A percentile compares a stretch with the other conserved stretches of the same genome.
Evolutionary conservation across 768 basidiomycete species (phyloP).

Genomic region (Hydnum rufescens): DNA sequence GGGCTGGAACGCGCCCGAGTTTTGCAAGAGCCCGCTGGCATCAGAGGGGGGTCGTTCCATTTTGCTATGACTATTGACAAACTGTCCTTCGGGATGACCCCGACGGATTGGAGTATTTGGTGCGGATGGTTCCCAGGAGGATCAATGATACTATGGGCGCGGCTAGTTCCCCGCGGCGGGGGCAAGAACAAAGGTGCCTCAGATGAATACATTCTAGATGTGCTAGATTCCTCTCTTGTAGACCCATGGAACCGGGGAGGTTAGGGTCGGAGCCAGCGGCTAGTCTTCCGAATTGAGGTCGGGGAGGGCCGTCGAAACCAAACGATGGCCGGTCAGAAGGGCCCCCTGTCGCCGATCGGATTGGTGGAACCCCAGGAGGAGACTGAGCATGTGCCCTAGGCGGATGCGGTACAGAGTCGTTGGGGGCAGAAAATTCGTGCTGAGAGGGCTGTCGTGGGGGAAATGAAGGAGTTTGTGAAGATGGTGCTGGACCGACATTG

Average conservation of each 20-base stretch:
- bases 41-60: not conserved
- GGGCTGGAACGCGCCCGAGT: not conserved
- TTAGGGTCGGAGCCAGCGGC: not conserved
- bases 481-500: too few relatives aligned
- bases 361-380: not conserved
- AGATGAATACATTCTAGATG: too few relatives aligned
- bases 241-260: not conserved
- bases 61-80: too few relatives aligned
- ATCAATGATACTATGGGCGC: not conserved
- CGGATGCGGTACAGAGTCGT: too few relatives aligned
- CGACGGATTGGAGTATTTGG: too few relatives aligned
- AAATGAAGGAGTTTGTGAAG: too few relatives aligned
- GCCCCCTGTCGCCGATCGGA: not conserved
- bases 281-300: not conserved
- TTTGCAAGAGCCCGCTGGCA: not conserved
- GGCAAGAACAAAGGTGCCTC: slow-evolving; percentile 5
- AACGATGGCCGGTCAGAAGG: too few relatives aligned
- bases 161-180: slow-evolving; percentile 11
- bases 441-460: too few relatives aligned
- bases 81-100: too few relatives aligned
- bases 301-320: not conserved
- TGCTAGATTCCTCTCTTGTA: too few relatives aligned
- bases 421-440: too few relatives aligned
- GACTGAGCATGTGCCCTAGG: not conserved
- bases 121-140: too few relatives aligned